Percentiles rank a stretch among this genome's conserved stretches.
These are phyloP conservation scores for Boletus mariae DNA, from an alignment of 1,284 basidiomycete genomes.

Conservation along the genomic window DNA sequence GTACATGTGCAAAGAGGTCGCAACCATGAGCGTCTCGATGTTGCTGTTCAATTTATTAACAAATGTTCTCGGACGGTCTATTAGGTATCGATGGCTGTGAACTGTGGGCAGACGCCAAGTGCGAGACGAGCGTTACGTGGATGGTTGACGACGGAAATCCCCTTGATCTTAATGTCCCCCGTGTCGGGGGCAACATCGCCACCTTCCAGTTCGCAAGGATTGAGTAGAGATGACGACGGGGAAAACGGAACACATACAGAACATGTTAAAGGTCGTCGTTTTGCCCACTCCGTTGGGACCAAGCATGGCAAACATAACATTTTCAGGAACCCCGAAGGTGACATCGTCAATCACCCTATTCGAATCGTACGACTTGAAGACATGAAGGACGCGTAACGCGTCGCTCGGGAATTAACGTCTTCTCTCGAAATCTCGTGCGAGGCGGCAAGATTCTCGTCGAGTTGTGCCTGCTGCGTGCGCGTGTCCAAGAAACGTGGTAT, in stretches of 20 bases:
- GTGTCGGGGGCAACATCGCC: slow-evolving; percentile 59
- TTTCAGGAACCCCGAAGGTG: slow-evolving; percentile 62
- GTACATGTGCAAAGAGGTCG: slow-evolving; percentile 58
- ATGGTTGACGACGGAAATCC: slow-evolving; percentile 57
- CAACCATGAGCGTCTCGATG: slow-evolving; percentile 55
- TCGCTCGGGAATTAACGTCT: slow-evolving; percentile 54
- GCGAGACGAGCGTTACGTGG: slow-evolving; percentile 60
- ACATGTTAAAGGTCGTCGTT: slow-evolving; percentile 75
- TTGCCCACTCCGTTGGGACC: slow-evolving; percentile 83
- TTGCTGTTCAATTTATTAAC: slow-evolving; percentile 46
- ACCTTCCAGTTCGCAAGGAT: slow-evolving; percentile 33
- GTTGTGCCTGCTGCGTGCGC: slow-evolving; percentile 7
- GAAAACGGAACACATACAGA: slow-evolving; percentile 45
- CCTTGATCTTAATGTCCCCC: slow-evolving; percentile 66
- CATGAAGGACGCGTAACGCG: slow-evolving; percentile 58
- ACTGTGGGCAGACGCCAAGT: slow-evolving; percentile 79
- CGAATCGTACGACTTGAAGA: slow-evolving; percentile 59
- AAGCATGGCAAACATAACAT: slow-evolving; percentile 69
- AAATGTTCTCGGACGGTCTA: slow-evolving; percentile 77
- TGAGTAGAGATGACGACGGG: background rate
- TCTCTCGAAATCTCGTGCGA: slow-evolving; percentile 19
- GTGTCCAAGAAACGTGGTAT: slow-evolving; percentile 33
- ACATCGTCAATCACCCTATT: slow-evolving; percentile 71
- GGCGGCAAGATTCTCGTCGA: slow-evolving; percentile 9
- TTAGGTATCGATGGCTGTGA: slow-evolving; percentile 76